Base-by-base conservation (phyloP, 805 yeast genomes). In the Saccharomycopsis amapae region DNA sequence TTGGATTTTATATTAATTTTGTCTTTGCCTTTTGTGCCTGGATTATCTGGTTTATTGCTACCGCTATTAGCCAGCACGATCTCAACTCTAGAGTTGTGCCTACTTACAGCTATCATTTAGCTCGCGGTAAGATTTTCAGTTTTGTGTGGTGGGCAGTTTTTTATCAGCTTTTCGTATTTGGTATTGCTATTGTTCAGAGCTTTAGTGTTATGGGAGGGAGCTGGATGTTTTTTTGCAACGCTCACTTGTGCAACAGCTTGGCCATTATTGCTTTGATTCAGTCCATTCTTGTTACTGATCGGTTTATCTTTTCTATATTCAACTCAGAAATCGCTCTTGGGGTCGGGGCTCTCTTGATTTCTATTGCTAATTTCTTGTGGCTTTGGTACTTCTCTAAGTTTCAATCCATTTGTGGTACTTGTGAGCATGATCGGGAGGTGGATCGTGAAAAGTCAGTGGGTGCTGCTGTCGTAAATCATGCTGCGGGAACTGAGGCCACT, bases 121-220 rank as follows among this genome's bases (percentile, higher is more conserved):
- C n/a, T 12, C 30, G 44, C 15, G 17, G 25, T 24, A 12, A 33
- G 9, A 19, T 19, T 13, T 41, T 32, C 39, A 19, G 30, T 5
- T 41, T 41, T 41, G 38, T 31, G 5, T 41, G 44, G 44, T 41
- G 44, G 44, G 10, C 38, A 10, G 5, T 41, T 7, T 32, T 31
- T 13, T 41, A 18, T 4, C 44, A 41, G 22, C 22, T 40, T 5
- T 10, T 40, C 17, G 35, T 40, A 2, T 36, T 17, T 36, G 25
- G 39, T 12, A 9, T 36, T 18, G 26, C 19, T n/a, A 20, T 22
- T 19, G 7, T 9, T 12, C 7, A 12, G 4, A 7, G 4, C 7
- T 18, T 10, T 7, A 4, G 17, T 20, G 15, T 17, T 7, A 15
- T 19, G 13, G 18, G 9, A 19, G n/a, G n/a, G n/a, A n/a, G n/a